Percentiles rank a stretch among this genome's conserved stretches.
Conservation (phyloP, 108 stramenopile genomes). For the Fragilariopsis cylindrus region DNA sequence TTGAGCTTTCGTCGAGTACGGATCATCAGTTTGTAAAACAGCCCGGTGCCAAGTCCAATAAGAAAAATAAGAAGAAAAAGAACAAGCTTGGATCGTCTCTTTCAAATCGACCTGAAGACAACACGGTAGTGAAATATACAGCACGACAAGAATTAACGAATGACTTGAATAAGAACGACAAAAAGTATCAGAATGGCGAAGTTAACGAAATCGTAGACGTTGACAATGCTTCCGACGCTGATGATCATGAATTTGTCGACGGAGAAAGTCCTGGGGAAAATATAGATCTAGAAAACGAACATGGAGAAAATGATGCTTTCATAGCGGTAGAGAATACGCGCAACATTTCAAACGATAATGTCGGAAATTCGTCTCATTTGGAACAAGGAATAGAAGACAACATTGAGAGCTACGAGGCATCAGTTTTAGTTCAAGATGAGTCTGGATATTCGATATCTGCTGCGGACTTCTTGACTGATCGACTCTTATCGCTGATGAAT, state of each 20-base stretch:
- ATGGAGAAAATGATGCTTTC: background rate
- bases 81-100: background rate
- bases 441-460: conserved; percentile 2
- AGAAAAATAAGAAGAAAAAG: conserved; percentile 45
- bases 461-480: conserved; percentile 8
- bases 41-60: conserved; percentile 45
- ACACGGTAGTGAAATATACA: background rate
- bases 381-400: background rate
- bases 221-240: background rate
- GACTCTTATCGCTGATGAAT: conserved; percentile 3
- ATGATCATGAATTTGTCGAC: background rate
- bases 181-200: background rate
- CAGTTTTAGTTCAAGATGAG: conserved; percentile 1
- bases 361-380: background rate
- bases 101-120: background rate
- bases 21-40: conserved; percentile 1
- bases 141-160: background rate
- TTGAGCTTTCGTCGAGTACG: conserved; percentile 7
- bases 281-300: background rate
- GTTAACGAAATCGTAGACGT: background rate
- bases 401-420: background rate
- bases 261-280: background rate
- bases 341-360: background rate
- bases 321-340: background rate
- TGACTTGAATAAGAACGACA: background rate